phyloP scores from a whole-genome alignment of 352 stramenopile genomes.

The Phytopythium aichiense region DNA sequence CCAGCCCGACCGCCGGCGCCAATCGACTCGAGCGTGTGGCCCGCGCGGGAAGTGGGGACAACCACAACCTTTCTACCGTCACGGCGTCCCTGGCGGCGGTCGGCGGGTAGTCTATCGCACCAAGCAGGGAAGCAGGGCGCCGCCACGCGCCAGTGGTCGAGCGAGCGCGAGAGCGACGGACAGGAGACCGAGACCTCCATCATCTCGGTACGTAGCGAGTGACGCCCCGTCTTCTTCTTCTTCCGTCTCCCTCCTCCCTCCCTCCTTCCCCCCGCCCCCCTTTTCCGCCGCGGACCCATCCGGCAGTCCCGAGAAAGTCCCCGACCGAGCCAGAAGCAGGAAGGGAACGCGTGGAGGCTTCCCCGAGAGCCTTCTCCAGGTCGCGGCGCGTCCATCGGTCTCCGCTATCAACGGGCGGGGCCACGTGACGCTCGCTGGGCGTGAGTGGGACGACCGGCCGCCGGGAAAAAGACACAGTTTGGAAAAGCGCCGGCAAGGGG shows the following conservation, averaged over 20 bases:
- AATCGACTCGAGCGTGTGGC: conserved; percentile 1
- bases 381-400: conserved; percentile 1
- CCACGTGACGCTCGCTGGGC: not conserved
- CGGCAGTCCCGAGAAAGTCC: not conserved
- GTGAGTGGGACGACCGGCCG: not conserved
- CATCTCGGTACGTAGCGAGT: not conserved
- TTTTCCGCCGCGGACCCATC: not conserved
- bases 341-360: not conserved
- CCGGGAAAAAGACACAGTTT: conserved; percentile 1
- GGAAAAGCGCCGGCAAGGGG: not conserved
- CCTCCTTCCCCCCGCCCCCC: not conserved
- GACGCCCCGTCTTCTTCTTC: not conserved
- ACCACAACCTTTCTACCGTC: not conserved
- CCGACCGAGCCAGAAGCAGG: not conserved
- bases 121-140: not conserved
- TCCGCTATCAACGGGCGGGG: not conserved
- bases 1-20: not conserved
- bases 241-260: not conserved
- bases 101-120: not conserved
- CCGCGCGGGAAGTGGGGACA: not conserved
- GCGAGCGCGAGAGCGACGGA: not conserved
- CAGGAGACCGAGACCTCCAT: too few species aligned
- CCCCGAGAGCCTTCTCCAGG: not conserved
- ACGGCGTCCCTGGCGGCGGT: not conserved
- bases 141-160: too few species aligned